Conservation (phyloP, 2,329 filamentous ascomycete genomes). For the Nemania diffusa region DNA sequence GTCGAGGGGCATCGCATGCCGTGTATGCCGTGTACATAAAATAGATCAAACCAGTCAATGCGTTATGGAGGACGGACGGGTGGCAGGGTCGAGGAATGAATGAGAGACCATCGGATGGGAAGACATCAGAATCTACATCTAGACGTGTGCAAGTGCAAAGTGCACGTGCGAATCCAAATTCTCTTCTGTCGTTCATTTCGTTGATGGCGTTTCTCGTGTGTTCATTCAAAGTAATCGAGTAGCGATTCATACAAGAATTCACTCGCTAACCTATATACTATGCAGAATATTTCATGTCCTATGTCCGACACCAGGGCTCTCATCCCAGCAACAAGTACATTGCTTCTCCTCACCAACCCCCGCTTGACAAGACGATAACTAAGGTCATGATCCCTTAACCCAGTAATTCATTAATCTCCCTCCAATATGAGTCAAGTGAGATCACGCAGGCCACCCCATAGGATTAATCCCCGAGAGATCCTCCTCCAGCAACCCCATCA, state of each 20-base stretch:
- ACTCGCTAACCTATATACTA: constrained; percentile 2
- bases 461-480: constrained; percentile 48
- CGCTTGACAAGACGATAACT: too few relatives aligned
- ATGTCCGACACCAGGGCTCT: not conserved
- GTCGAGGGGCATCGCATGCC: constrained; percentile 3
- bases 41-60: constrained; percentile 10
- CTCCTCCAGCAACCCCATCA: constrained; percentile 49
- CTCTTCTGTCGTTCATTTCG: constrained; percentile 12
- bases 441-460: constrained; percentile 40
- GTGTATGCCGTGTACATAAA: constrained; percentile 40
- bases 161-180: constrained; percentile 13
- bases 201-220: too few relatives aligned
- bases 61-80: not conserved
- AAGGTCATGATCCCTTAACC: too few relatives aligned
- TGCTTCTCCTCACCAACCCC: not conserved
- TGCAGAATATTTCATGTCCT: too few relatives aligned
- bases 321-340: not conserved
- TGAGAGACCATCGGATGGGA: not conserved
- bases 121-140: constrained; percentile 8
- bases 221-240: not conserved
- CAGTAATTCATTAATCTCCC: not conserved
- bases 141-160: not conserved
- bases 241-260: constrained; percentile 16
- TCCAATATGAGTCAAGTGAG: not conserved
- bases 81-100: constrained; percentile 1